These are phyloP conservation scores for Pseudogymnoascus sp. DNA, from an alignment of 2,329 filamentous ascomycete genomes.

Conservation along the genomic window DNA sequence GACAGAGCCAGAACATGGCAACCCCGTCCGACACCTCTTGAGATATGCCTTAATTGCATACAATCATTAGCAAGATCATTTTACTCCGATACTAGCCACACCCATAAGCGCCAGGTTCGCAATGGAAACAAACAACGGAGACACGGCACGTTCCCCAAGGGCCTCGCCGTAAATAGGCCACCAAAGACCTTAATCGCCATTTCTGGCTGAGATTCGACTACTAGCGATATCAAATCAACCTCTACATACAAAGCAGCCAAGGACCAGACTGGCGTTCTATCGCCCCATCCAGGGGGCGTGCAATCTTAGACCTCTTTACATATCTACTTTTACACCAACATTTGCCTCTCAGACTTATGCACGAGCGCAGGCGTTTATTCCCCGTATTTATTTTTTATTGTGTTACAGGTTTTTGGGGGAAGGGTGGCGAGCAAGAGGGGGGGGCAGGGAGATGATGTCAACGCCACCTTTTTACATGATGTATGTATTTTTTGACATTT, in stretches of 20 bases:
- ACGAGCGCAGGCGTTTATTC: slow-evolving; percentile 5
- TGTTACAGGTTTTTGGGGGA: not conserved
- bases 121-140: not conserved
- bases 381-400: not conserved
- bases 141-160: not conserved
- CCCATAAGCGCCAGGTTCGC: not conserved
- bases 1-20: not conserved
- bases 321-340: not conserved
- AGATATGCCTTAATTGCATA: not conserved
- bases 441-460: not conserved
- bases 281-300: not conserved
- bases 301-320: not conserved
- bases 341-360: not conserved
- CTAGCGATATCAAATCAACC: not conserved
- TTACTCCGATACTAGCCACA: not conserved
- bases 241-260: not conserved
- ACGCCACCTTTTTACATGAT: not conserved
- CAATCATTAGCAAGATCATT: not conserved
- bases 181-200: not conserved
- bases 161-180: not conserved
- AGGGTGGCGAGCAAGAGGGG: not conserved
- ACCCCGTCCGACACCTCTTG: slow-evolving; percentile 1
- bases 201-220: not conserved
- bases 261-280: not conserved
- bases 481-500: not conserved